These are phyloP conservation scores for Yamadazyma kitorensis DNA, from an alignment of 805 yeast species.

Conservation along the genomic window DNA sequence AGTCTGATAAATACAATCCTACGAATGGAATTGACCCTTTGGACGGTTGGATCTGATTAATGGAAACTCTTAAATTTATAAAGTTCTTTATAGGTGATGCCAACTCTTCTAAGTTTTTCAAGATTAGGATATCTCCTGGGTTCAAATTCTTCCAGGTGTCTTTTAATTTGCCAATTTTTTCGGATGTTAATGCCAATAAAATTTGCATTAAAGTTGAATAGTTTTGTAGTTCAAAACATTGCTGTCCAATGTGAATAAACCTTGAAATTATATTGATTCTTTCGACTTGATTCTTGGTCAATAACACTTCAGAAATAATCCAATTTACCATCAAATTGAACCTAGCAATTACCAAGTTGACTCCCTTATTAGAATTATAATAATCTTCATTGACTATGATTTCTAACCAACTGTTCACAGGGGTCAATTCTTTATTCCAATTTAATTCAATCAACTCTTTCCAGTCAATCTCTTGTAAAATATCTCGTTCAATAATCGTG, in stretches of 20 bases:
- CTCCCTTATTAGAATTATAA: slow-evolving; percentile 57
- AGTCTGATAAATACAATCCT: slow-evolving; percentile 80
- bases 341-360: slow-evolving; percentile 76
- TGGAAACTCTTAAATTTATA: slow-evolving; percentile 57
- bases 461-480: slow-evolving; percentile 87
- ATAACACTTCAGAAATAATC: slow-evolving; percentile 82
- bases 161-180: slow-evolving; percentile 53
- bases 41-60: slow-evolving; percentile 57
- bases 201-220: slow-evolving; percentile 87
- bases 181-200: slow-evolving; percentile 73
- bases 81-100: slow-evolving; percentile 78
- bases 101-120: slow-evolving; percentile 65
- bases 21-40: slow-evolving; percentile 88
- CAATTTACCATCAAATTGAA: slow-evolving; percentile 89
- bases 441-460: slow-evolving; percentile 74
- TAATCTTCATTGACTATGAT: slow-evolving; percentile 56
- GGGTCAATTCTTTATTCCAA: slow-evolving; percentile 65
- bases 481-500: slow-evolving; percentile 83
- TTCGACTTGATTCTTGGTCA: slow-evolving; percentile 59
- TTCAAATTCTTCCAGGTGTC: slow-evolving; percentile 74
- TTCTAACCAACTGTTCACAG: slow-evolving; percentile 82
- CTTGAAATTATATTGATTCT: slow-evolving; percentile 73
- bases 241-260: slow-evolving; percentile 81
- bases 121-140: slow-evolving; percentile 66
- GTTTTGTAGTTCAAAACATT: slow-evolving; percentile 71